phyloP scores from a whole-genome alignment of 2,329 filamentous ascomycete genomes.

The Huntiella abstrusa region DNA sequence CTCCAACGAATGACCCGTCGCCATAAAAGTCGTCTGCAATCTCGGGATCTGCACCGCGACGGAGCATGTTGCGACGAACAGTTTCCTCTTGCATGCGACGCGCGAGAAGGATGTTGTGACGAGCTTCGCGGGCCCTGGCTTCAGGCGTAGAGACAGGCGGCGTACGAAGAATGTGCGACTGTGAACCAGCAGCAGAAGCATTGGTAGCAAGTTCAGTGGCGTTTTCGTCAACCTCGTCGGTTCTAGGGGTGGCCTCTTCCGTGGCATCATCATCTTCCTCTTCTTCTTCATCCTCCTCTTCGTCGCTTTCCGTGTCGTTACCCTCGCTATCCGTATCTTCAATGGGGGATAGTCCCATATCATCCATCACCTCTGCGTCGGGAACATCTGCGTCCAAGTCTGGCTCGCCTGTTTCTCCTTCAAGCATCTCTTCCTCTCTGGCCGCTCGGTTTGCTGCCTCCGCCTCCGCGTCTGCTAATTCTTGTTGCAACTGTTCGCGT shows the following conservation, averaged over 20 bases:
- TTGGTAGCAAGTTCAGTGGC: conserved; percentile 13
- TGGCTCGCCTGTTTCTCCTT: conserved; percentile 34
- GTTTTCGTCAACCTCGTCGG: conserved; percentile 22
- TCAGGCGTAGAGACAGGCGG: conserved; percentile 14
- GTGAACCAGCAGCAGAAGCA: neutral
- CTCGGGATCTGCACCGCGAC: conserved; percentile 22
- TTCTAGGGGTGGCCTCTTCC: conserved; percentile 16
- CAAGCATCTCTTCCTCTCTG: conserved; percentile 32
- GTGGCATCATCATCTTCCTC: conserved; percentile 23
- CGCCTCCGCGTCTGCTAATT: conserved; percentile 49
- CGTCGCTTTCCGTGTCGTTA: conserved; percentile 19
- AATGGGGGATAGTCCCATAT: conserved; percentile 18
- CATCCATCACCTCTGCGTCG: conserved; percentile 30
- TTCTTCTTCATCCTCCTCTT: conserved; percentile 24
- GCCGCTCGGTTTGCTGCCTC: conserved; percentile 17
- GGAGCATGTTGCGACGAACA: conserved; percentile 27
- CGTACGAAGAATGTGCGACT: neutral
- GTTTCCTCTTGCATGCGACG: conserved; percentile 39
- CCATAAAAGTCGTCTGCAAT: conserved; percentile 29
- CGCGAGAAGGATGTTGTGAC: conserved; percentile 29
- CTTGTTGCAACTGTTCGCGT: conserved; percentile 50
- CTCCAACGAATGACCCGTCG: conserved; percentile 25
- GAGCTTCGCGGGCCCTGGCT: conserved; percentile 22
- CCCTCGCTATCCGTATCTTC: conserved; percentile 23
- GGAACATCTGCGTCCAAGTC: conserved; percentile 61